Evolutionary conservation across 306 rosid species (phyloP), one percentile per base, ranked within the genome.

Genomic region (Lablab purpureus): DNA sequence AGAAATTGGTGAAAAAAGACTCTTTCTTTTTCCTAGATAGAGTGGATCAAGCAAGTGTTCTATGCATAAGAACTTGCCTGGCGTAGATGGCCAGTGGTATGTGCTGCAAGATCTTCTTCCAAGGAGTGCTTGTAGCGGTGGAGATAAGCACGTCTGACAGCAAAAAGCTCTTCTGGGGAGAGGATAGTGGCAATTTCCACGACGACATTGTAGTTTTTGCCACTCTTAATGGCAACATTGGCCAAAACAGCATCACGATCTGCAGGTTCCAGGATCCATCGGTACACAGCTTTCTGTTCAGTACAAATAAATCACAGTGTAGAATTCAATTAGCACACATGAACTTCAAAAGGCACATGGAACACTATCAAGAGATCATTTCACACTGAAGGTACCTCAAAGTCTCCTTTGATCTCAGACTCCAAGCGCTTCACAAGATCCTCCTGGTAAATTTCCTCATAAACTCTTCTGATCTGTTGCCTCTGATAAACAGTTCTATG

Each of bases 191-290:
- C 67, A 19, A 92, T 75, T 77, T 94, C 98, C 37, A 89, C 88
- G 21, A 94, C 54, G 3, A 85, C 90, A 56, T 81, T 80, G 59
- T 21, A 88, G 46, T 88, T 86, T 0, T 81, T 87, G 0, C 87
- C 80, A 79, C 85, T 88, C 77, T 72, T 90, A 21, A 91, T 50
- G 17, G 86, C 95, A 30, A 90, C 91, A 66, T 93, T 71, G 14
- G 85, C 89, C 90, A 93, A 77, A 34, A 93, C 92, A 36, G 97
- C 98, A 63, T 88, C 91, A 22, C 98, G 85, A 30, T 93, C 97
- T 2, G 82, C 85, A 6, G 91, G 95, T 14, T 93, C 97, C 28
- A 91, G 77, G 0, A 81, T 79, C 98, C 93, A 91, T 1, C 97
- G 91, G 75, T 88, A 93, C 81, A 93, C 87, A 3, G 97, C 97